Evolutionary conservation across 371 early-diverging fungal species (phyloP).

Genomic region (Mortierella sp.): DNA sequence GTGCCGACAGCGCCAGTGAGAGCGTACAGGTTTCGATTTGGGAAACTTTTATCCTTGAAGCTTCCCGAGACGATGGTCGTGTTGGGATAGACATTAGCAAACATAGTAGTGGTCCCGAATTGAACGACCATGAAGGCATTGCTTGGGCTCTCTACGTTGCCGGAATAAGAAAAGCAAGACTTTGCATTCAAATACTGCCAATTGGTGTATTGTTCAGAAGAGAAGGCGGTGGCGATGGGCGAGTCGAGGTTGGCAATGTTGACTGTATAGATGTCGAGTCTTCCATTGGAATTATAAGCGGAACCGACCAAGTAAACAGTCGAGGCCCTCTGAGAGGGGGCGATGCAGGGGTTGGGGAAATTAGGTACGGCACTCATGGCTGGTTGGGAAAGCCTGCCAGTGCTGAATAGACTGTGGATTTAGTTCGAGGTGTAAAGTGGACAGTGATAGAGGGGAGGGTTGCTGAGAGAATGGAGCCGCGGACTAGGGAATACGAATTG

Average conservation of each 20-base stretch:
- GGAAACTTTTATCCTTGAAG: not conserved
- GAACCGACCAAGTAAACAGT: constrained; percentile 23
- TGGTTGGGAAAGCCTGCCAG: not conserved
- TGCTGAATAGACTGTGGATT: too few relatives aligned
- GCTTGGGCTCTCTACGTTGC: constrained; percentile 10
- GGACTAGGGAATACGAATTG: too few relatives aligned
- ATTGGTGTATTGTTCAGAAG: constrained; percentile 22
- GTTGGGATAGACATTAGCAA: constrained; percentile 34
- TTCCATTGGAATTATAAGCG: constrained; percentile 7
- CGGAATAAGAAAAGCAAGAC: constrained; percentile 24
- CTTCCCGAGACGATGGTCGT: constrained; percentile 5
- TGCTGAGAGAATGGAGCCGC: not conserved
- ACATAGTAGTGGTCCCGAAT: constrained; percentile 19
- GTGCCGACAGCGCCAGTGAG: constrained; percentile 22
- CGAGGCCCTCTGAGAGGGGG: constrained; percentile 6
- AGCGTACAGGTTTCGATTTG: constrained; percentile 24
- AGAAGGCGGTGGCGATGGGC: constrained; percentile 13
- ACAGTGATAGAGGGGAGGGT: not conserved
- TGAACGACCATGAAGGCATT: constrained; percentile 32
- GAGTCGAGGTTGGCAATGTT: constrained; percentile 36
- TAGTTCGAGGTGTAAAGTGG: too few relatives aligned
- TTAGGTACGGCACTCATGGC: constrained; percentile 5
- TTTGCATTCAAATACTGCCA: constrained; percentile 11
- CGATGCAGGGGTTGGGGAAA: constrained; percentile 28
- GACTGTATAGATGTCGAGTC: constrained; percentile 28